Conservation (phyloP, 495 filamentous ascomycete genomes). For the Thozetella sp. region DNA sequence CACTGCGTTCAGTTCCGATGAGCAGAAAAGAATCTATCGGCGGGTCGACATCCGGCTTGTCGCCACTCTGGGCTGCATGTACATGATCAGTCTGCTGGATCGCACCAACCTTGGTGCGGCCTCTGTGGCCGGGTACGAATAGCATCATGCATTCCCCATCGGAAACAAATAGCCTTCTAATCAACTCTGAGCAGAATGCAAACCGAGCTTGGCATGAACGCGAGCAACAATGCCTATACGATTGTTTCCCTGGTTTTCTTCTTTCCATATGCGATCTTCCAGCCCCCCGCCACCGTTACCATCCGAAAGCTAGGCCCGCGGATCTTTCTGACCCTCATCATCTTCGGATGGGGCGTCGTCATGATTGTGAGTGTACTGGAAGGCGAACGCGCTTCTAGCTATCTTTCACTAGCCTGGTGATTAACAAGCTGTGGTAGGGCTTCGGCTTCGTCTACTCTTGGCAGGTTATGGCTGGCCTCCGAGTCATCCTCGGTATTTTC, state of each 20-base stretch:
- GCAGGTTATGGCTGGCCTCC: conserved; percentile 47
- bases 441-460: conserved; percentile 59
- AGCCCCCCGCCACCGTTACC: conserved; percentile 50
- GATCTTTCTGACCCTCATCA: conserved; percentile 50
- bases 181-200: conserved; percentile 14
- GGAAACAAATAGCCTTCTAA: too few relatives aligned
- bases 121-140: conserved; percentile 48
- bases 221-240: conserved; percentile 24
- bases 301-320: conserved; percentile 60
- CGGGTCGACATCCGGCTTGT: conserved; percentile 63
- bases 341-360: conserved; percentile 39
- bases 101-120: conserved; percentile 61
- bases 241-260: conserved; percentile 62
- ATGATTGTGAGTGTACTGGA: conserved; percentile 55
- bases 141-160: too few relatives aligned
- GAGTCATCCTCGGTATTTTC: conserved; percentile 58
- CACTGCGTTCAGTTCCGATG: conserved; percentile 8
- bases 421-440: conserved; percentile 17
- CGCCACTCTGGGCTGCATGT: conserved; percentile 55
- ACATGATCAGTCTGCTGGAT: conserved; percentile 65
- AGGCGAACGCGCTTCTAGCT: not conserved
- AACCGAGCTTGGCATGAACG: conserved; percentile 6
- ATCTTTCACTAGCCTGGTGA: not conserved
- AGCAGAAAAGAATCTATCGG: conserved; percentile 45
- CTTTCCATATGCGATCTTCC: conserved; percentile 59